phyloP scores from a whole-genome alignment of 352 stramenopile genomes.

The Phytopythium mirpurense region DNA sequence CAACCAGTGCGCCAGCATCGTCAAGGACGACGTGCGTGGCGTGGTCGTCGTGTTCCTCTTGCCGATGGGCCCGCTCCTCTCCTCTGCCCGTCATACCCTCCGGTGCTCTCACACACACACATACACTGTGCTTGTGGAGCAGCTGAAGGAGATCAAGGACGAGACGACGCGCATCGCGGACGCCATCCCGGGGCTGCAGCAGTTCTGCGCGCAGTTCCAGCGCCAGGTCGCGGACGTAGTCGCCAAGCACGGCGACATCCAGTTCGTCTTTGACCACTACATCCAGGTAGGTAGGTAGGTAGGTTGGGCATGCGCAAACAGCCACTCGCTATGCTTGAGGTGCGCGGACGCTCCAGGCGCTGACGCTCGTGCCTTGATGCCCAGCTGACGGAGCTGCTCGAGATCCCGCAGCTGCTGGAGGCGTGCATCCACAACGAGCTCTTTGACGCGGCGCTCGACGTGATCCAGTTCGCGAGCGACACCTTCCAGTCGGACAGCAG shows the following conservation, averaged over 20 bases:
- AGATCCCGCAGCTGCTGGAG: slow-evolving; percentile 97
- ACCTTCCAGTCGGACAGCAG: slow-evolving; percentile 40
- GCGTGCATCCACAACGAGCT: slow-evolving; percentile 95
- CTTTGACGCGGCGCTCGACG: slow-evolving; percentile 94
- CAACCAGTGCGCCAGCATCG: slow-evolving; percentile 79
- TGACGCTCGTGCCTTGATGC: slow-evolving; percentile 12
- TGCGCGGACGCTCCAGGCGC: too few relatives aligned
- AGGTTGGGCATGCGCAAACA: too few relatives aligned
- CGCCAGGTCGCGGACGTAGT: slow-evolving; percentile 50
- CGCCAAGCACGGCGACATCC: slow-evolving; percentile 72
- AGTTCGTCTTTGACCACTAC: slow-evolving; percentile 90
- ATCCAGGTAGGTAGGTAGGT: too few relatives aligned
- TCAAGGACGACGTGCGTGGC: slow-evolving; percentile 63
- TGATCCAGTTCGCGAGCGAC: slow-evolving; percentile 91
- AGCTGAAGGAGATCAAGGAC: slow-evolving; percentile 65
- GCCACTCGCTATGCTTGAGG: too few relatives aligned
- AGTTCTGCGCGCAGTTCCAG: slow-evolving; percentile 46
- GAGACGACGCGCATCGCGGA: slow-evolving; percentile 48
- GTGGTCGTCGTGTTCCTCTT: not conserved
- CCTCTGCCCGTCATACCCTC: not conserved
- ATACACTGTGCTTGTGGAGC: slow-evolving; percentile 6
- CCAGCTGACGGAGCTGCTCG: slow-evolving; percentile 95
- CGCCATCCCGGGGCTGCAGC: slow-evolving; percentile 50
- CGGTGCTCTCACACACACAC: too few relatives aligned
- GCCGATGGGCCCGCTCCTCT: too few relatives aligned